phyloP scores from a whole-genome alignment of 2,329 filamentous ascomycete species.

The Stemphylium vesicarium region DNA sequence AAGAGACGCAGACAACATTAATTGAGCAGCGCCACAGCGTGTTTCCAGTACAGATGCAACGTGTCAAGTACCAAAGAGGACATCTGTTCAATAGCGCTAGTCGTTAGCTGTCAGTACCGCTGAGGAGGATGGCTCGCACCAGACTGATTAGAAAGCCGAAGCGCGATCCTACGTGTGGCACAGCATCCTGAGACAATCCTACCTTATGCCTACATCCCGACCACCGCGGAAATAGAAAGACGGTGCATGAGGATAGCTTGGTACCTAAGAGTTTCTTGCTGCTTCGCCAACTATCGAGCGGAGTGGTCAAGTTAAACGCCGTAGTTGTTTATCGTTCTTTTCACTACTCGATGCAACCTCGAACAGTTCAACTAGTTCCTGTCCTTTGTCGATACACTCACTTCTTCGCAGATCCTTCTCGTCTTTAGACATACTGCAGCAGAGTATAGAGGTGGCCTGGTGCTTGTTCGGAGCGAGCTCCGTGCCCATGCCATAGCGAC shows the following conservation, averaged over 20 bases:
- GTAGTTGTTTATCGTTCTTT: too few relatives aligned
- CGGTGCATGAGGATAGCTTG: not conserved
- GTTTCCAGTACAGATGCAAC: not conserved
- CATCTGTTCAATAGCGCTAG: not conserved
- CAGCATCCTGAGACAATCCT: slow-evolving; percentile 1
- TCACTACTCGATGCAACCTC: too few relatives aligned
- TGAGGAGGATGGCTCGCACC: not conserved
- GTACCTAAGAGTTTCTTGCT: too few relatives aligned
- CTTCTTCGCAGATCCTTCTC: too few relatives aligned
- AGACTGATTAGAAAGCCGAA: slow-evolving; percentile 2
- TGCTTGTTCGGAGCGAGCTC: too few relatives aligned
- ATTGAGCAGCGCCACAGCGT: not conserved
- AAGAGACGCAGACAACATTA: not conserved
- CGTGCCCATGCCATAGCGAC: too few relatives aligned
- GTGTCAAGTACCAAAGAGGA: not conserved
- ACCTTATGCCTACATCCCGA: not conserved
- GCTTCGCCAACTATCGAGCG: too few relatives aligned
- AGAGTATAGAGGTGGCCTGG: too few relatives aligned
- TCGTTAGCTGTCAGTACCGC: not conserved
- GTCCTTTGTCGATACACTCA: too few relatives aligned
- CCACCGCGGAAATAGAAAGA: not conserved
- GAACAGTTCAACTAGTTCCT: too few relatives aligned
- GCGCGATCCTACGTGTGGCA: slow-evolving; percentile 9
- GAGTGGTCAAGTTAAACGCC: too few relatives aligned
- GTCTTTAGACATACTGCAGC: too few relatives aligned